phyloP scores from a whole-genome alignment of 257 asterid genomes.

The Ehretia macrophylla region DNA sequence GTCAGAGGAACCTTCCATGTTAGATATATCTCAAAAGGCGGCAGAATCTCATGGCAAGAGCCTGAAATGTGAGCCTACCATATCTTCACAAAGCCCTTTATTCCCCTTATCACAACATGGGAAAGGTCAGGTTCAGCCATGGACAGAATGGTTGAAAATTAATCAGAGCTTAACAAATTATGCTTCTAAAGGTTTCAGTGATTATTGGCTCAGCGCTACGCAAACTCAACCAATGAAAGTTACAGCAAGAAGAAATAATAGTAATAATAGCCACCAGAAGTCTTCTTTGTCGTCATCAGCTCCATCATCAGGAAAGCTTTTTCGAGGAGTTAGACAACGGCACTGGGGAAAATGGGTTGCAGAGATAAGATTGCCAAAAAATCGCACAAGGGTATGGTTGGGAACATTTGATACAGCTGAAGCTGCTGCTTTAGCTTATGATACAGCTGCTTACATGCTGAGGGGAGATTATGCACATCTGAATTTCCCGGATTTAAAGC shows the following conservation, averaged over 20 bases:
- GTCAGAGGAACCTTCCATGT: slow-evolving; percentile 38
- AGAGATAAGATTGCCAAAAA: slow-evolving; percentile 48
- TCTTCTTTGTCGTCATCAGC: slow-evolving; percentile 6
- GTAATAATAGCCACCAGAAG: slow-evolving; percentile 12
- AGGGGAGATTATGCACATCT: slow-evolving; percentile 57
- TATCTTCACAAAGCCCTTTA: slow-evolving; percentile 20
- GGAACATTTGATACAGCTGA: slow-evolving; percentile 64
- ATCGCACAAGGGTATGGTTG: slow-evolving; percentile 54
- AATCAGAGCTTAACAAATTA: slow-evolving; percentile 20
- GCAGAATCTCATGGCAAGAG: slow-evolving; percentile 17
- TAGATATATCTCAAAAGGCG: slow-evolving; percentile 21
- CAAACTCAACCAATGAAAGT: slow-evolving; percentile 62
- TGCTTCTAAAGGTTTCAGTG: slow-evolving; percentile 43
- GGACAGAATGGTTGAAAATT: slow-evolving; percentile 33
- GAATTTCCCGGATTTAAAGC: slow-evolving; percentile 47
- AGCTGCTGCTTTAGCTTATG: slow-evolving; percentile 59
- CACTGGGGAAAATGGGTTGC: slow-evolving; percentile 76
- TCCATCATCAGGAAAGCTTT: slow-evolving; percentile 41
- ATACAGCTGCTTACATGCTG: slow-evolving; percentile 51
- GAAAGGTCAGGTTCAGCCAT: slow-evolving; percentile 16
- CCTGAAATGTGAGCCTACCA: slow-evolving; percentile 7
- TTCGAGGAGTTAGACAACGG: slow-evolving; percentile 58
- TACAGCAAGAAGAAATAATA: slow-evolving; percentile 15
- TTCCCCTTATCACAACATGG: slow-evolving; percentile 35
- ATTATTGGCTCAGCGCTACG: slow-evolving; percentile 56